Conservation (phyloP, 306 rosid genomes). For the Trifolium repens region DNA sequence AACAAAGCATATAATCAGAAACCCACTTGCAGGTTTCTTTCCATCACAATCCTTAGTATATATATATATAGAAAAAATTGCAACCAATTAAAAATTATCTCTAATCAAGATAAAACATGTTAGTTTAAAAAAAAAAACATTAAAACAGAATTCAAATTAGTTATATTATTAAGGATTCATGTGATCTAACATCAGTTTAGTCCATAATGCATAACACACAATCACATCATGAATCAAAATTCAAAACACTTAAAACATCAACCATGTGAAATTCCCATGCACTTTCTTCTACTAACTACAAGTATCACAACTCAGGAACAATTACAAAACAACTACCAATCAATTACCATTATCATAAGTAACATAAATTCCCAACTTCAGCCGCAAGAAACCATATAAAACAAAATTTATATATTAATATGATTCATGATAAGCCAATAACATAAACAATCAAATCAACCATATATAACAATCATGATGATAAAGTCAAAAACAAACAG, state of each 20-base stretch:
- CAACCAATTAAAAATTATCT: neutral
- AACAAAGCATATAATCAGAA: conserved; percentile 19
- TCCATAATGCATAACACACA: too few species aligned
- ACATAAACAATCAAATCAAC: neutral
- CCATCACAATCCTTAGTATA: conserved; percentile 12
- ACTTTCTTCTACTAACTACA: too few species aligned
- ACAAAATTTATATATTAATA: neutral
- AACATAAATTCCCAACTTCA: conserved; percentile 3
- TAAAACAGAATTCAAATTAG: neutral
- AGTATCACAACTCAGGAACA: conserved; percentile 4
- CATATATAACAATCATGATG: neutral
- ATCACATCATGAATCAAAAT: too few species aligned
- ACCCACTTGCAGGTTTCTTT: neutral
- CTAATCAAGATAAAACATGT: conserved; percentile 12
- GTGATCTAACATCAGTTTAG: neutral
- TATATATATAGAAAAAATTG: neutral
- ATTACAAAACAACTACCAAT: neutral
- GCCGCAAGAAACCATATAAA: neutral
- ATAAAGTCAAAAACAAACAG: neutral
- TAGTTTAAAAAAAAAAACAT: conserved; percentile 12
- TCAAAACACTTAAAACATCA: too few species aligned
- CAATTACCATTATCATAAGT: conserved; percentile 25
- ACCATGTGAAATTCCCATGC: too few species aligned
- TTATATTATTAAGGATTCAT: neutral
- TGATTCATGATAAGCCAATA: conserved; percentile 1